Conservation (phyloP, 768 basidiomycete genomes). For the Hemileccinum impolitum region DNA sequence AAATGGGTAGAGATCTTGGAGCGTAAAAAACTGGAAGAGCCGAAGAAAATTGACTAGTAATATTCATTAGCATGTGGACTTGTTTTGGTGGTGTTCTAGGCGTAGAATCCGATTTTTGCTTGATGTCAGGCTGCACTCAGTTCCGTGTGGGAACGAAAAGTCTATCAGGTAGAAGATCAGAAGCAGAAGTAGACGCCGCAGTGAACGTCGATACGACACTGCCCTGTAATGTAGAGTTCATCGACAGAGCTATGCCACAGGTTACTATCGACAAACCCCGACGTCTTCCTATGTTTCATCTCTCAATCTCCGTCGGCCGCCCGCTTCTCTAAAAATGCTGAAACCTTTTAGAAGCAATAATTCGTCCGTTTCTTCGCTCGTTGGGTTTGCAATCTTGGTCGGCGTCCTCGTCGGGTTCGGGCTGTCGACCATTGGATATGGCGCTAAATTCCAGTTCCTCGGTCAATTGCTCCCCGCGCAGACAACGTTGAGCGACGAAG, state of each 20-base stretch:
- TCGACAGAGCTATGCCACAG: too few species aligned
- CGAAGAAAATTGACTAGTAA: slow-evolving; percentile 40
- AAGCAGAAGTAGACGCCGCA: too few species aligned
- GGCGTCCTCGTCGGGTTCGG: slow-evolving; percentile 29
- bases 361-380: slow-evolving; percentile 5
- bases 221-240: too few species aligned
- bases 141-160: too few species aligned
- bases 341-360: background rate
- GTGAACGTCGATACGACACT: too few species aligned
- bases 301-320: too few species aligned
- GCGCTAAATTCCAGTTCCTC: slow-evolving; percentile 15
- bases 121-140: too few species aligned
- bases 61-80: background rate
- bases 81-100: background rate
- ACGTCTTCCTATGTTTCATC: too few species aligned
- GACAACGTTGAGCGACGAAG: slow-evolving; percentile 9
- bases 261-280: too few species aligned
- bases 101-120: background rate
- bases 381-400: slow-evolving; percentile 21
- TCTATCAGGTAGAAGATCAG: too few species aligned
- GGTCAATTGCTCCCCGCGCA: slow-evolving; percentile 12
- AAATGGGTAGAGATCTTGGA: slow-evolving; percentile 81
- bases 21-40: slow-evolving; percentile 38
- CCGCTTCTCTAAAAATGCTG: slow-evolving; percentile 4
- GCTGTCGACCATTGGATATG: slow-evolving; percentile 15